Base-by-base conservation (phyloP, 148 eudicot genomes). In the Salicornia ramosissima region DNA sequence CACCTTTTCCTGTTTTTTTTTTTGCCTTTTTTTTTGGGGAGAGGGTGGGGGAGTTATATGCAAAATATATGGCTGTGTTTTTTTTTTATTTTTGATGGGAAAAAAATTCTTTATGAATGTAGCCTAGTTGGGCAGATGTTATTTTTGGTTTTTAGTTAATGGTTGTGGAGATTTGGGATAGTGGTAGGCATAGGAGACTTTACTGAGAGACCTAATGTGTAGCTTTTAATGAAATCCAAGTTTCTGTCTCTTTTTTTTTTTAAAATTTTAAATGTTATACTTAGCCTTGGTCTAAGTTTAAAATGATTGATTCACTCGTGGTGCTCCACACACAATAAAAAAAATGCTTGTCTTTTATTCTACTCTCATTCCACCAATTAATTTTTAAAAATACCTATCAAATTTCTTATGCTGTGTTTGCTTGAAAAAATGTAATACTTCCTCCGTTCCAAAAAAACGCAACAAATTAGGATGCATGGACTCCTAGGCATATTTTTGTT, bases 161-260 rank as follows among this genome's bases (percentile, higher is more conserved):
- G n/a, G 63, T 19, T 58, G 63, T 58, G 63, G 24, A 36, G 65
- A 39, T 22, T 13, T 62, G 65, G 65, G 16, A 40, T 68, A 15
- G 29, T 49, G 39, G 68, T 22, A 59, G 67, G 65, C 65, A 36
- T 61, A 61, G 65, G 65, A 61, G 65, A 39, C 46, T 21, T 61
- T 47, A 29, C 13, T 61, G 33, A 71, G 33, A 71, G 74, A 71
- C 74, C 34, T 59, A 33, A n/a, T 71, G 74, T 60, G 64, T 71
- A 61, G 74, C 58, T 61, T 49, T 64, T 3, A 40, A 22, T 64
- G 67, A 56, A 69, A 22, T 30, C 15, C 29, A 22, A 58, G 63
- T 58, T 58, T 18, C 2, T 58, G 60, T 55, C 31, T 58, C 29
- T n/a, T n/a, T n/a, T n/a, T n/a, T n/a, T n/a, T n/a, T n/a, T n/a